Conservation (phyloP, 179 eudicot genomes). For the Vitellaria paradoxa region DNA sequence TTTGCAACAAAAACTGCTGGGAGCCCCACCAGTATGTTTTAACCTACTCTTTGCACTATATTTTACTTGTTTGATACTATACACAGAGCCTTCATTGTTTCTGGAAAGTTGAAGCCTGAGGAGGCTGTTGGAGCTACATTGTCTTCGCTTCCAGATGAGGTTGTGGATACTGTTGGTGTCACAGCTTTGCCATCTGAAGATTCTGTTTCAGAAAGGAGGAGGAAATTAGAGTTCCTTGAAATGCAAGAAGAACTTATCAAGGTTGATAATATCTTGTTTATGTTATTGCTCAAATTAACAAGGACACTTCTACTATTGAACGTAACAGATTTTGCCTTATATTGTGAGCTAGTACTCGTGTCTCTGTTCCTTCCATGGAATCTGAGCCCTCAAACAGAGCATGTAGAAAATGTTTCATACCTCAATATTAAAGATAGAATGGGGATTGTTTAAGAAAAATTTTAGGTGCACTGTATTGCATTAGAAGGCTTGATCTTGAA, state of each 20-base stretch:
- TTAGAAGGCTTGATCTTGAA: constrained; percentile 1
- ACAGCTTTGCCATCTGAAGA: constrained; percentile 88
- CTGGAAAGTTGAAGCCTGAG: constrained; percentile 75
- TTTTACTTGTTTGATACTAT: neutral
- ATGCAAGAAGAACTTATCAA: constrained; percentile 95
- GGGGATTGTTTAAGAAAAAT: neutral
- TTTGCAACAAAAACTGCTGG: constrained; percentile 21
- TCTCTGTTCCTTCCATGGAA: neutral
- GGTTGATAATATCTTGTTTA: constrained; percentile 33
- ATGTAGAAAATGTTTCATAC: neutral
- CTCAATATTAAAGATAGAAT: neutral
- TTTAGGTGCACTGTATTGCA: neutral
- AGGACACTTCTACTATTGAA: neutral
- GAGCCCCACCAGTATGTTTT: constrained; percentile 19
- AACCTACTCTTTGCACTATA: neutral
- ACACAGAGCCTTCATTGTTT: constrained; percentile 72
- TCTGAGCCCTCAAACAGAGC: neutral
- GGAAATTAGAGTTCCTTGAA: constrained; percentile 84
- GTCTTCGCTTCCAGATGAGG: constrained; percentile 94
- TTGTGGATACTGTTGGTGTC: constrained; percentile 85
- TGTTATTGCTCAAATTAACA: neutral
- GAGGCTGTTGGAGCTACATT: constrained; percentile 84
- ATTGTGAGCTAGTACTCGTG: neutral
- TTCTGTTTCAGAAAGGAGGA: constrained; percentile 82
- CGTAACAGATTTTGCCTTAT: neutral